Conservation (phyloP, 2,329 filamentous ascomycete genomes). For the Pseudogymnoascus pannorum region DNA sequence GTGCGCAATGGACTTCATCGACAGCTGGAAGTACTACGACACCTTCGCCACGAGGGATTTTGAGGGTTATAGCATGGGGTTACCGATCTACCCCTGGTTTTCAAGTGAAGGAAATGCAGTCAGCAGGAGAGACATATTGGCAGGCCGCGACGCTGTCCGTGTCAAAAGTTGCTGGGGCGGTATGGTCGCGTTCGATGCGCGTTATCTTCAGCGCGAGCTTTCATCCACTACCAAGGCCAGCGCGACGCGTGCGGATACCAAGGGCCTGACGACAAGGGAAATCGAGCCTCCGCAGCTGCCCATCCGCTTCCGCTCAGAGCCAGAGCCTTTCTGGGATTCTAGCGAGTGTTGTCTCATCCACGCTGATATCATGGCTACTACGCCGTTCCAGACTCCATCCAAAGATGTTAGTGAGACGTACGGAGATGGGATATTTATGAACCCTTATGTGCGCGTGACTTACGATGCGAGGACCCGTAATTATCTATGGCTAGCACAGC, state of each 20-base stretch:
- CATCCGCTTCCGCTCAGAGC: conserved; percentile 49
- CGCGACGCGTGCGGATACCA: background rate
- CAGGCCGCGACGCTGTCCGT: conserved; percentile 54
- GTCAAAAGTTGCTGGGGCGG: conserved; percentile 73
- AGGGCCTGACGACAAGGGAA: conserved; percentile 24
- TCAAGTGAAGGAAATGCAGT: conserved; percentile 42
- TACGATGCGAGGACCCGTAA: conserved; percentile 51
- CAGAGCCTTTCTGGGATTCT: conserved; percentile 53
- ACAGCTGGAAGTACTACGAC: conserved; percentile 64
- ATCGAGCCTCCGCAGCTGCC: conserved; percentile 29
- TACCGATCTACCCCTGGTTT: conserved; percentile 64
- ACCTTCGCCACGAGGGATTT: conserved; percentile 64
- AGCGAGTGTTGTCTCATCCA: conserved; percentile 58
- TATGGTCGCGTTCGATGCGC: conserved; percentile 60
- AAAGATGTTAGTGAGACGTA: conserved; percentile 32
- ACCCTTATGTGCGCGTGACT: conserved; percentile 66
- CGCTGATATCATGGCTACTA: conserved; percentile 33
- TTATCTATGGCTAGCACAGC: conserved; percentile 52
- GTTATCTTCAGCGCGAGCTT: conserved; percentile 44
- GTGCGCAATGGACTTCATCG: conserved; percentile 64
- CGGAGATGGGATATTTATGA: conserved; percentile 57
- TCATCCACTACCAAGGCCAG: background rate
- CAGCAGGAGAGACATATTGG: conserved; percentile 56
- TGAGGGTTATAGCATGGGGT: conserved; percentile 54
- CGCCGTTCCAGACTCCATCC: conserved; percentile 27